These are phyloP conservation scores for Trichoderma sp. DNA, from an alignment of 2,329 filamentous ascomycete species.

Conservation along the genomic window DNA sequence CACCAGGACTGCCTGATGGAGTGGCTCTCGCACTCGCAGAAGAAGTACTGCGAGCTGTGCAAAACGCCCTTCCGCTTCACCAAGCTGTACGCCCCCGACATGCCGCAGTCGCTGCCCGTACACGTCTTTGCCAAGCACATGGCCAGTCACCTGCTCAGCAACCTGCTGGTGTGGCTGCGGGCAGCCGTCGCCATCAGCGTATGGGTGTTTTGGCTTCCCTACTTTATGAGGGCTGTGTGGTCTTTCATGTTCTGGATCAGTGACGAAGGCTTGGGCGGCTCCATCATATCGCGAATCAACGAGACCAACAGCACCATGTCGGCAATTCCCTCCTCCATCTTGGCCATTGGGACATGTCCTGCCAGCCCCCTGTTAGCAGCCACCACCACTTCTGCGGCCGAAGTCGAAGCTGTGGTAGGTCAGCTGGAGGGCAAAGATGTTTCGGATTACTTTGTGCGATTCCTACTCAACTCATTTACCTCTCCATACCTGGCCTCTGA, in stretches of 20 bases:
- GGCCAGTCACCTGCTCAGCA: conserved; percentile 70
- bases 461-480: conserved; percentile 39
- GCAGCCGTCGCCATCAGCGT: conserved; percentile 78
- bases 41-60: conserved; percentile 99
- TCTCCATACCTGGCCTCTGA: conserved; percentile 33
- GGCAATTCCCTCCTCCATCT: conserved; percentile 36
- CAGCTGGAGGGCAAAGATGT: conserved; percentile 39
- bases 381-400: conserved; percentile 40
- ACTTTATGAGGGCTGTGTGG: conserved; percentile 90
- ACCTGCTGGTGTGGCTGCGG: conserved; percentile 76
- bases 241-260: conserved; percentile 92
- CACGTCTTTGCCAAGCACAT: conserved; percentile 82
- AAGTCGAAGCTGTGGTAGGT: conserved; percentile 40
- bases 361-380: conserved; percentile 42
- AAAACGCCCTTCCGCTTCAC: conserved; percentile 98
- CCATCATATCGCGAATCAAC: conserved; percentile 34
- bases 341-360: conserved; percentile 40
- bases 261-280: conserved; percentile 66
- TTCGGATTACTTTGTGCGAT: conserved; percentile 41
- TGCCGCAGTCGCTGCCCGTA: conserved; percentile 82
- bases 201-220: conserved; percentile 88
- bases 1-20: conserved; percentile 99
- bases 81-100: conserved; percentile 92
- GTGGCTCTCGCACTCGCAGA: conserved; percentile 97
- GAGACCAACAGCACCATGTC: conserved; percentile 34